Evolutionary conservation across 2,329 filamentous ascomycete genomes (phyloP).

Genomic region (Hirsutella minnesotensis): DNA sequence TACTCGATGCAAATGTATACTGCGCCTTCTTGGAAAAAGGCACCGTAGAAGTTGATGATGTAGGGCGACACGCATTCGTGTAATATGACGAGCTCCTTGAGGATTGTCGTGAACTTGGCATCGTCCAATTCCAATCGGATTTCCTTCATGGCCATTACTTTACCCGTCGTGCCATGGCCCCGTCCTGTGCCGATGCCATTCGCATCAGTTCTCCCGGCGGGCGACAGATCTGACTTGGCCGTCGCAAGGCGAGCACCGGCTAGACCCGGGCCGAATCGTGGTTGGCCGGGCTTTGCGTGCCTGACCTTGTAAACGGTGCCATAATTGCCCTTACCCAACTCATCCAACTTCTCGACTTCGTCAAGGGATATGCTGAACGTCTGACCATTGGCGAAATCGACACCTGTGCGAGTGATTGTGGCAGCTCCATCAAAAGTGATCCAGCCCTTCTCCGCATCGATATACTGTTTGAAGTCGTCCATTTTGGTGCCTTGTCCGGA

Average conservation of each 20-base stretch:
- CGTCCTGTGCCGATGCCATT: conserved; percentile 13
- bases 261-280: conserved; percentile 47
- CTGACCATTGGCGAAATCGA: conserved; percentile 82
- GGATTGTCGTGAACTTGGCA: conserved; percentile 90
- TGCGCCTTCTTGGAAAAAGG: conserved; percentile 96
- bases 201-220: conserved; percentile 16
- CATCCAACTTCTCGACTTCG: conserved; percentile 84
- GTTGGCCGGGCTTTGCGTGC: conserved; percentile 56
- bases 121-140: conserved; percentile 92
- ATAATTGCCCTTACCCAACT: conserved; percentile 96
- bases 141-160: conserved; percentile 98
- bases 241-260: conserved; percentile 30
- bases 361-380: conserved; percentile 92
- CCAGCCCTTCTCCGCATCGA: conserved; percentile 84
- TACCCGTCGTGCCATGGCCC: conserved; percentile 48
- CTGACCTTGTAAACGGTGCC: conserved; percentile 95
- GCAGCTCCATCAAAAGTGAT: conserved; percentile 90
- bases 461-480: conserved; percentile 60
- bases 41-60: conserved; percentile 97
- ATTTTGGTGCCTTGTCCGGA: conserved; percentile 34
- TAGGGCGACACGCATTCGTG: conserved; percentile 92
- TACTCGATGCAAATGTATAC: conserved; percentile 99
- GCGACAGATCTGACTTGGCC: conserved; percentile 22
- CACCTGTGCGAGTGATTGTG: conserved; percentile 74
- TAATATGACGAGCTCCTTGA: conserved; percentile 93